Base-by-base conservation (phyloP, 2,329 filamentous ascomycete genomes). In the Stenocarpella maydis region DNA sequence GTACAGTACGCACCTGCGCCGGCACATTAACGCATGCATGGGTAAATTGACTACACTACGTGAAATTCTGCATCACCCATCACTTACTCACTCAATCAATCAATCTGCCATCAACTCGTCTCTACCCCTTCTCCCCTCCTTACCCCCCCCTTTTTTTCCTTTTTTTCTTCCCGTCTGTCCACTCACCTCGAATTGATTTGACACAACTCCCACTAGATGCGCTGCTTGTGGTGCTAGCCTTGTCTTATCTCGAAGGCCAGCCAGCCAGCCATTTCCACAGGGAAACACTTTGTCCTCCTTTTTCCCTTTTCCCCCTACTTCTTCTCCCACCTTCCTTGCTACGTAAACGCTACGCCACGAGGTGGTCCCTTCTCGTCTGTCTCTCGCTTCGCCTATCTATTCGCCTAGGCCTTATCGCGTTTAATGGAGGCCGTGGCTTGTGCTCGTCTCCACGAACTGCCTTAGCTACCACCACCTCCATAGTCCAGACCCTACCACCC, bases 381-480 rank as follows among this genome's bases (percentile, higher is more conserved):
- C 67, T 67, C 71, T 69, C 68, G 67, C 69, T 69, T 61, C 39
- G 31, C 60, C 34, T 69, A 55, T 45, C 63, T 53, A 58, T 50
- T 69, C 60, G 60, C 54, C 39, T 45, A 65, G 19, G 54, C 24
- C 65, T 68, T 68, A 58, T 65, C 69, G 69, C 65, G 24, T 68
- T 70, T 65, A 68, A 68, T 70, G 65, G 65, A 67, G 39, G 63
- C 54, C 69, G 65, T 70, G 69, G 69, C 69, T 68, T 68, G 64
- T 70, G 64, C 53, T 58, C 37, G n/a, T 21, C 31, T 37, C 61
- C 61, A 54, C 52, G 61, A 61, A 61, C 34, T 61, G 26, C 58
- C 41, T 34, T 61, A 61, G 58, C 41, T 47, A 50, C 14, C 47
- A 17, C 31, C 31, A 47, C 37, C 39, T 43, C 58, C 26, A 6